A percentile compares a stretch with the other conserved stretches of the same genome.
These are phyloP conservation scores for Solanum sparsipilum DNA, from an alignment of 257 asterid species.

Conservation along the genomic window DNA sequence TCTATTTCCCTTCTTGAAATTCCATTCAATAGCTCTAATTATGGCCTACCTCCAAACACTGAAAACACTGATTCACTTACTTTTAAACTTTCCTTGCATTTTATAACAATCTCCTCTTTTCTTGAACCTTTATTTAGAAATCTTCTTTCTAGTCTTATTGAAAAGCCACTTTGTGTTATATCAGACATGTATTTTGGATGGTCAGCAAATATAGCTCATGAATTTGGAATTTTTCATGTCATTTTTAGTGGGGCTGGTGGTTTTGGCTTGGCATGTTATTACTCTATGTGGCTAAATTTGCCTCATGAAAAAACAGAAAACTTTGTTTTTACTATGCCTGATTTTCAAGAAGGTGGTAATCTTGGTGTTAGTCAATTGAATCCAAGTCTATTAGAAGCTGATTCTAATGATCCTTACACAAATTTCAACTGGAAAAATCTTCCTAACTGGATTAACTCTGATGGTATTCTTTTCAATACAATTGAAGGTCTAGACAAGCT, in stretches of 20 bases:
- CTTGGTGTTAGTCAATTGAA: neutral
- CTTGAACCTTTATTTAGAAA: slow-evolving; percentile 24
- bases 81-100: slow-evolving; percentile 18
- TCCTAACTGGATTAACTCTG: neutral
- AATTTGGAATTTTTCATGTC: slow-evolving; percentile 12
- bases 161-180: slow-evolving; percentile 16
- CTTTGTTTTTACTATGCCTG: slow-evolving; percentile 8
- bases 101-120: slow-evolving; percentile 15
- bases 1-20: slow-evolving; percentile 28
- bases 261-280: slow-evolving; percentile 18
- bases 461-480: too few relatives aligned
- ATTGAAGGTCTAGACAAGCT: too few relatives aligned
- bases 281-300: slow-evolving; percentile 12
- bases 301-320: slow-evolving; percentile 7
- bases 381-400: neutral
- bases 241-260: slow-evolving; percentile 24
- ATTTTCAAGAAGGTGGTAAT: slow-evolving; percentile 12
- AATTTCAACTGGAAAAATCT: slow-evolving; percentile 1
- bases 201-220: slow-evolving; percentile 25
- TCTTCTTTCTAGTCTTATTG: slow-evolving; percentile 7
- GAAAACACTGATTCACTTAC: slow-evolving; percentile 37
- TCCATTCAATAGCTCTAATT: slow-evolving; percentile 36
- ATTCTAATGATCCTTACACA: neutral
- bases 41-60: slow-evolving; percentile 44
- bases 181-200: slow-evolving; percentile 28